Evolutionary conservation across 1,284 basidiomycete genomes (phyloP).

Genomic region (Sporisorium graminicola): DNA sequence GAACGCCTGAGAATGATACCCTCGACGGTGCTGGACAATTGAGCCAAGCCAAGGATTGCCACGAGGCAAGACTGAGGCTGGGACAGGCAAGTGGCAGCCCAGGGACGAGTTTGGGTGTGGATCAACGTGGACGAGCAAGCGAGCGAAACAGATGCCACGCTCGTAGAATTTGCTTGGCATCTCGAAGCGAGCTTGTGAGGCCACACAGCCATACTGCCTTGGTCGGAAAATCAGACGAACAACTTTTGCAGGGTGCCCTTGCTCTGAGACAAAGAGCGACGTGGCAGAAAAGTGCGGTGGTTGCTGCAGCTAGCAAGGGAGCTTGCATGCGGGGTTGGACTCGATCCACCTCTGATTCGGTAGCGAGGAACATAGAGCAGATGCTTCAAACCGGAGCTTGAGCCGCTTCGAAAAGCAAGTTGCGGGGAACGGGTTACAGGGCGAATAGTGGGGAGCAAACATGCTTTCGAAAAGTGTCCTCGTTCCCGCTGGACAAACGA

Average conservation of each 20-base stretch:
- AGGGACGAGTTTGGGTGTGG: background rate
- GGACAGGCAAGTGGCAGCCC: background rate
- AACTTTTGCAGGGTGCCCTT: no score
- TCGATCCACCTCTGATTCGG: conserved; percentile 8
- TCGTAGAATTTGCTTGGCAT: conserved; percentile 18
- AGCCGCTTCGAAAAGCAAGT: background rate
- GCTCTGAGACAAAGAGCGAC: background rate
- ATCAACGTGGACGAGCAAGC: conserved; percentile 6
- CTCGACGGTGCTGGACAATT: conserved; percentile 9
- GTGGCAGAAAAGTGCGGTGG: background rate
- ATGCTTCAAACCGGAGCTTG: conserved; percentile 9
- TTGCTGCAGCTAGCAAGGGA: background rate
- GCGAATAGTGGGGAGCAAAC: no score
- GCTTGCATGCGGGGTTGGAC: conserved; percentile 10
- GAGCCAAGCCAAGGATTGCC: conserved; percentile 8
- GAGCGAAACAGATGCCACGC: background rate
- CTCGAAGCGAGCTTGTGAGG: background rate
- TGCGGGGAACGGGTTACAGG: no score
- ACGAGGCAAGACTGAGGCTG: conserved; percentile 18
- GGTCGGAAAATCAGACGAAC: conserved; percentile 14
- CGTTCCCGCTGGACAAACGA: background rate
- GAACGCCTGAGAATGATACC: conserved; percentile 19
- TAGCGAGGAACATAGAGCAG: conserved; percentile 27
- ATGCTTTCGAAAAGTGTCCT: no score
- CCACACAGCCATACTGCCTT: conserved; percentile 24